A percentile compares a stretch with the other conserved stretches of the same genome.
Evolutionary conservation across 306 rosid genomes (phyloP).

Genomic region (Rosa rugosa): DNA sequence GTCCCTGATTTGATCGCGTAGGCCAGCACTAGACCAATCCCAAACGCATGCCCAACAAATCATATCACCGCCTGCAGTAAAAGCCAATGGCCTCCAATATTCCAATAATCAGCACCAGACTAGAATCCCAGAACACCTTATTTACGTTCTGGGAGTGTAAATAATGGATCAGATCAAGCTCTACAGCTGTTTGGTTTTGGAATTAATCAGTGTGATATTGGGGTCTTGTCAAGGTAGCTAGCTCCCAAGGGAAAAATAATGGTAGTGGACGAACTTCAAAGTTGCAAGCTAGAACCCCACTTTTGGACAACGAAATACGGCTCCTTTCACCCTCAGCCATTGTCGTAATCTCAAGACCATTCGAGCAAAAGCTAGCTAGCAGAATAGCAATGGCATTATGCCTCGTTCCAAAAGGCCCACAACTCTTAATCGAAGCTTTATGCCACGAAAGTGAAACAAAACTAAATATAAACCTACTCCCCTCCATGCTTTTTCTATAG

Average conservation of each 20-base stretch:
- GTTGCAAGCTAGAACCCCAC: constrained; percentile 19
- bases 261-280: constrained; percentile 17
- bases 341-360: not conserved
- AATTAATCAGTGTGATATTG: not conserved
- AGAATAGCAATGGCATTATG: not conserved
- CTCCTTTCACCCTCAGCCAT: not conserved
- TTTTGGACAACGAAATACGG: not conserved
- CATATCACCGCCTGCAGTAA: not conserved
- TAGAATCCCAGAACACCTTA: not conserved
- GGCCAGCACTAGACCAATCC: not conserved
- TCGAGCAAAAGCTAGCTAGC: not conserved
- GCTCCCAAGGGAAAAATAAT: not conserved
- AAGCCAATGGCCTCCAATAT: not conserved
- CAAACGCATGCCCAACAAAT: not conserved
- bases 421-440: constrained; percentile 15
- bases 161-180: not conserved
- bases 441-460: constrained; percentile 14
- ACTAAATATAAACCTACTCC: not conserved
- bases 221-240: not conserved
- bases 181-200: not conserved
- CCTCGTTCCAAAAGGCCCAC: constrained; percentile 24
- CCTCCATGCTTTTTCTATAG: not conserved
- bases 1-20: not conserved
- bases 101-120: not conserved
- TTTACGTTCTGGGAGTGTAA: not conserved